A percentile compares a stretch with the other conserved stretches of the same genome.
These are phyloP conservation scores for Kalmanozyma brasiliensis DNA, from an alignment of 1,284 basidiomycete genomes.

Conservation along the genomic window DNA sequence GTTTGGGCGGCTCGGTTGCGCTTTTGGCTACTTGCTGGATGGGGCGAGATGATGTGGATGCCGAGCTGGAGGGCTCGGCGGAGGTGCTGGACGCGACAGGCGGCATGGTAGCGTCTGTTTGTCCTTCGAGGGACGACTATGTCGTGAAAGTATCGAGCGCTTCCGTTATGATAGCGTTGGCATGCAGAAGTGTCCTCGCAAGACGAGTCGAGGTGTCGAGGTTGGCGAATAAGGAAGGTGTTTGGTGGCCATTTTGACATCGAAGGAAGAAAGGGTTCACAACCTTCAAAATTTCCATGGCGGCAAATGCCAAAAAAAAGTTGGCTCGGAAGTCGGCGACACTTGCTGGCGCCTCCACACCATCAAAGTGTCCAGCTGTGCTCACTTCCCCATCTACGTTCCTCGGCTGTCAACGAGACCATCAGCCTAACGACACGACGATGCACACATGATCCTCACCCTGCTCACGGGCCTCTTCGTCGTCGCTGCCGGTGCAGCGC, in stretches of 20 bases:
- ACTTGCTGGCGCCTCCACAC: slow-evolving; percentile 12
- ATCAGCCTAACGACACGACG: too few relatives aligned
- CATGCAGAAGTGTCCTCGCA: too few relatives aligned
- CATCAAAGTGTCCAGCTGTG: too few relatives aligned
- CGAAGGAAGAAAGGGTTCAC: slow-evolving; percentile 22
- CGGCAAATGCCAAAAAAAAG: slow-evolving; percentile 1
- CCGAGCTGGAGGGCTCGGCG: not conserved
- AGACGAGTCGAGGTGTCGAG: too few relatives aligned
- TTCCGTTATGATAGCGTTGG: too few relatives aligned
- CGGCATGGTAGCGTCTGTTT: slow-evolving; percentile 25
- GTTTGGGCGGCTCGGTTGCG: slow-evolving; percentile 35
- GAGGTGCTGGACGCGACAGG: slow-evolving; percentile 17
- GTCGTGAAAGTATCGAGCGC: too few relatives aligned
- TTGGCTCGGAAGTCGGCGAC: slow-evolving; percentile 23
- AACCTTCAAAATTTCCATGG: slow-evolving; percentile 11
- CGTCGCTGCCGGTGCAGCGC: not conserved
- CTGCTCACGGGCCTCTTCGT: slow-evolving; percentile 20
- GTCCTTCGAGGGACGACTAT: too few relatives aligned
- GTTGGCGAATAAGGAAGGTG: not conserved
- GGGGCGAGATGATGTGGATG: slow-evolving; percentile 4
- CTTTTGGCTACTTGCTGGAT: slow-evolving; percentile 21
- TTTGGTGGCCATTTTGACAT: not conserved
- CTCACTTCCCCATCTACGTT: too few relatives aligned
- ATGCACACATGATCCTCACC: slow-evolving; percentile 26
- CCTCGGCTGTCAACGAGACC: too few relatives aligned